phyloP scores from a whole-genome alignment of 192 early-diverging fungal genomes.

The Piromyces finnis region DNA sequence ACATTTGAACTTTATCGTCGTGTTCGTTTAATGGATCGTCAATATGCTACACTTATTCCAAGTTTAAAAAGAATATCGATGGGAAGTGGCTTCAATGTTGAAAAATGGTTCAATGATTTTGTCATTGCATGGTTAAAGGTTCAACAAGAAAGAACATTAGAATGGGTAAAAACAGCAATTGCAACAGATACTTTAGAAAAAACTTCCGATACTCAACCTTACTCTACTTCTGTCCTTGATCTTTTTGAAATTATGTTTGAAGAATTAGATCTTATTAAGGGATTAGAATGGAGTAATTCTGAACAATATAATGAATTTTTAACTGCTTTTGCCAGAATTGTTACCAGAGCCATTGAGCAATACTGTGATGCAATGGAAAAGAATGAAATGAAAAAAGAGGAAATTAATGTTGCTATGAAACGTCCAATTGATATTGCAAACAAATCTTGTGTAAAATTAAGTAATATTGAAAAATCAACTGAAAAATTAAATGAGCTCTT shows the following conservation, averaged over 20 bases:
- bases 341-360: conserved; percentile 31
- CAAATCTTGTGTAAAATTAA: conserved; percentile 32
- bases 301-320: conserved; percentile 39
- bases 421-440: neutral
- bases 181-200: conserved; percentile 36
- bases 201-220: conserved; percentile 6
- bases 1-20: conserved; percentile 23
- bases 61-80: conserved; percentile 11
- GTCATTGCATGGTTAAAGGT: conserved; percentile 43
- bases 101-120: conserved; percentile 48
- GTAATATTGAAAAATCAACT: conserved; percentile 31
- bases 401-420: neutral
- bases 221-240: conserved; percentile 62
- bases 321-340: conserved; percentile 7
- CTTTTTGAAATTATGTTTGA: conserved; percentile 59
- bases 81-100: conserved; percentile 39
- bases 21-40: conserved; percentile 19
- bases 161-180: conserved; percentile 51
- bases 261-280: conserved; percentile 46
- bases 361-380: conserved; percentile 33
- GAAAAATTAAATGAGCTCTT: conserved; percentile 27
- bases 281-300: conserved; percentile 42
- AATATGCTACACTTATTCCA: conserved; percentile 17
- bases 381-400: conserved; percentile 16
- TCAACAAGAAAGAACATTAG: conserved; percentile 39